A percentile compares a stretch with the other conserved stretches of the same genome.
These are phyloP conservation scores for Plasmodium sp. DNA, from an alignment of 169 alveolate species.

Conservation along the genomic window DNA sequence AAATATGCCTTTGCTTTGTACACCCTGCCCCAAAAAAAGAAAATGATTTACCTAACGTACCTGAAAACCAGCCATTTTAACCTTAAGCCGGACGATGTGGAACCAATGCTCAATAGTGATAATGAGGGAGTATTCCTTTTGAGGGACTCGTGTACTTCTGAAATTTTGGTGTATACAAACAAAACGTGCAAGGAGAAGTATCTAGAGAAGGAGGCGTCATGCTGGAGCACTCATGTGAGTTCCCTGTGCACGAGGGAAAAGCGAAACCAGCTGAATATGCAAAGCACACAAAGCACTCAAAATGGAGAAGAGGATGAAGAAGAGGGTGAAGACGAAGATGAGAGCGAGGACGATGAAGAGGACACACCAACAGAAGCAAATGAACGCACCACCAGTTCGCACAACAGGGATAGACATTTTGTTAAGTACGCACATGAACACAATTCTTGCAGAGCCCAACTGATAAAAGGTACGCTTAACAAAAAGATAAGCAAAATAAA, in stretches of 20 bases:
- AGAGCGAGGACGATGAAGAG: neutral
- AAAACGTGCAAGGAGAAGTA: neutral
- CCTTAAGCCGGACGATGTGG: slow-evolving; percentile 4
- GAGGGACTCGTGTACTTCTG: neutral
- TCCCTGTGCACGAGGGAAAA: neutral
- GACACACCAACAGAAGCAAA: neutral
- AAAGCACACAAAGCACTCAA: neutral
- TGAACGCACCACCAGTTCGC: neutral
- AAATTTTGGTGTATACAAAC: neutral
- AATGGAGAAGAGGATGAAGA: neutral
- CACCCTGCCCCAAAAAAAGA: neutral
- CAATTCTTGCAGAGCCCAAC: neutral
- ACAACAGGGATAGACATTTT: neutral
- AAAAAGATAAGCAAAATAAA: neutral
- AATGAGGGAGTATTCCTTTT: neutral
- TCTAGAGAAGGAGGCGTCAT: neutral
- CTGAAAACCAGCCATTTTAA: slow-evolving; percentile 10
- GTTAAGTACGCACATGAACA: neutral
- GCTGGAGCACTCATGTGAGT: neutral
- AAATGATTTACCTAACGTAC: slow-evolving; percentile 49
- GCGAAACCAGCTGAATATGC: neutral
- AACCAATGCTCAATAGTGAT: slow-evolving; percentile 2
- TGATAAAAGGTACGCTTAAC: neutral
- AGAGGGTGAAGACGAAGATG: too few relatives aligned
- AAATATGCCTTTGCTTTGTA: neutral